Evolutionary conservation across 495 filamentous ascomycete genomes (phyloP).

Genomic region (Lichenothelia convexa): DNA sequence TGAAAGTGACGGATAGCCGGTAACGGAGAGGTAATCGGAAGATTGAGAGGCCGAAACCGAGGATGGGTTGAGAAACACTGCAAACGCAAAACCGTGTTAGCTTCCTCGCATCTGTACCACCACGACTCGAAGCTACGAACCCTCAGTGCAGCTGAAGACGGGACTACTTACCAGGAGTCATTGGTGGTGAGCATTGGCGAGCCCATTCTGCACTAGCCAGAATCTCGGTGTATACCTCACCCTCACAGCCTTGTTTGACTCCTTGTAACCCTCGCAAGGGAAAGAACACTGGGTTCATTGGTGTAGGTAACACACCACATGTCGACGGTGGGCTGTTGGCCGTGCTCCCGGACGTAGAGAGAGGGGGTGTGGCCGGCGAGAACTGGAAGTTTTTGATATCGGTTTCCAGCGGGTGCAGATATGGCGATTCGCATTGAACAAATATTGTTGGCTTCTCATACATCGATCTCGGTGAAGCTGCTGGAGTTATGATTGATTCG

Average conservation of each 20-base stretch:
- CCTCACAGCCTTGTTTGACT: slow-evolving; percentile 66
- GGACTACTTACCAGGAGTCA: slow-evolving; percentile 74
- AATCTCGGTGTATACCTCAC: slow-evolving; percentile 54
- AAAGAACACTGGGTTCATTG: slow-evolving; percentile 64
- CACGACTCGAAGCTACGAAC: not conserved
- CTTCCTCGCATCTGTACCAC: not conserved
- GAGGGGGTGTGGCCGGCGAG: slow-evolving; percentile 74
- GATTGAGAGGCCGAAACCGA: slow-evolving; percentile 29
- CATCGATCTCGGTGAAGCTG: slow-evolving; percentile 60
- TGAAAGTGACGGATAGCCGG: slow-evolving; percentile 71
- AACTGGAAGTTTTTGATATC: slow-evolving; percentile 53
- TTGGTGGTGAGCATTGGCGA: slow-evolving; percentile 58
- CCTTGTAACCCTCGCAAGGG: slow-evolving; percentile 54
- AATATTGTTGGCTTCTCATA: slow-evolving; percentile 60
- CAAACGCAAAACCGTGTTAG: slow-evolving; percentile 2
- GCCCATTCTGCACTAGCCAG: slow-evolving; percentile 62
- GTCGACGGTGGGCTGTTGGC: slow-evolving; percentile 73
- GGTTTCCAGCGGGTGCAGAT: slow-evolving; percentile 61
- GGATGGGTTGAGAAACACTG: slow-evolving; percentile 69
- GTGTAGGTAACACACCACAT: slow-evolving; percentile 61
- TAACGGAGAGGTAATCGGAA: slow-evolving; percentile 50
- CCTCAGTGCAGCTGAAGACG: too few species aligned
- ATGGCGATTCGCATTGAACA: slow-evolving; percentile 48
- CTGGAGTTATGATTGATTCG: slow-evolving; percentile 53
- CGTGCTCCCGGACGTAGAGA: slow-evolving; percentile 67